Evolutionary conservation across 768 basidiomycete species (phyloP).

Genomic region (Hydnum rufescens): DNA sequence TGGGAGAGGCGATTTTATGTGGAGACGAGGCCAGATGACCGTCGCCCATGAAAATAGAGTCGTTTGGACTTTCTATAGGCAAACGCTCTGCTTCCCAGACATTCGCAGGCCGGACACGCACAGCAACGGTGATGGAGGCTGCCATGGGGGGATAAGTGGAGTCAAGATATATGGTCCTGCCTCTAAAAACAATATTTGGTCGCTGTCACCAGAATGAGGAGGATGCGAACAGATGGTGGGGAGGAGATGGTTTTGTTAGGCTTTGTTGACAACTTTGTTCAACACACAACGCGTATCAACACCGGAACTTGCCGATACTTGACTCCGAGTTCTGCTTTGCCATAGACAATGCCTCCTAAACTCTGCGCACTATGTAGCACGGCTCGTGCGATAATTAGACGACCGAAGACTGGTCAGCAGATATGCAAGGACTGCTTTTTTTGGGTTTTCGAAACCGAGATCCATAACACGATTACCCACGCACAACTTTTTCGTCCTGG

Average conservation of each 20-base stretch:
- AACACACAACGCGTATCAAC: not conserved
- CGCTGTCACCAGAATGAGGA: not conserved
- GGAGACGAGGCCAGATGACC: constrained; percentile 59
- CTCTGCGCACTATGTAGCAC: constrained; percentile 58
- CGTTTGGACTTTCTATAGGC: constrained; percentile 38
- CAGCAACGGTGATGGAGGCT: constrained; percentile 15
- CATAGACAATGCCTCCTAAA: constrained; percentile 48
- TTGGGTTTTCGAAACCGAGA: constrained; percentile 92
- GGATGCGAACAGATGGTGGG: not conserved
- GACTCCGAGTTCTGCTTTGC: not conserved
- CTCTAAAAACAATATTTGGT: not conserved
- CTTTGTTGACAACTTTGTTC: not conserved
- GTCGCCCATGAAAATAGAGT: constrained; percentile 55
- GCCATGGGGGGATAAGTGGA: not conserved
- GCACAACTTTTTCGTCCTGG: constrained; percentile 69
- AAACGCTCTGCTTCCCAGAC: constrained; percentile 69
- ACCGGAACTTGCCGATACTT: not conserved
- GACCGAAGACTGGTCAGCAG: constrained; percentile 94
- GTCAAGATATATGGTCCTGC: not conserved
- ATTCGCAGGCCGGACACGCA: constrained; percentile 80
- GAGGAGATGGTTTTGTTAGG: not conserved
- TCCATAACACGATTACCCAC: constrained; percentile 85
- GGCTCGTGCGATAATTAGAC: constrained; percentile 67
- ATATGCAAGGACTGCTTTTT: constrained; percentile 96
- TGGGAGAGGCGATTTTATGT: constrained; percentile 12